phyloP scores from a whole-genome alignment of 805 yeast genomes.

The Hermanozyma aechmeae region DNA sequence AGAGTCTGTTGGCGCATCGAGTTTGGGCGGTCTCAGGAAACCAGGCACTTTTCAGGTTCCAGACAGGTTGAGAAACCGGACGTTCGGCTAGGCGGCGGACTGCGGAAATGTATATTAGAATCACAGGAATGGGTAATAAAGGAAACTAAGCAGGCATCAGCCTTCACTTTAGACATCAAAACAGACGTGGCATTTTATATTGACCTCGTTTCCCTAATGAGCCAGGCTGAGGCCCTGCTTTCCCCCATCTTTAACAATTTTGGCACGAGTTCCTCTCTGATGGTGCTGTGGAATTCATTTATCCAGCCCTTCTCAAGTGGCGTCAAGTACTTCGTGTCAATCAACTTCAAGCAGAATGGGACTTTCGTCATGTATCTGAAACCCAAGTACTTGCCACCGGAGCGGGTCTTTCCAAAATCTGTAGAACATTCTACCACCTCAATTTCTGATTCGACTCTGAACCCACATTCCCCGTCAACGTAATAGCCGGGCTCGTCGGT shows the following conservation, averaged over 20 bases:
- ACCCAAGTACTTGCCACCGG: slow-evolving; percentile 22
- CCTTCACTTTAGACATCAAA: too few species aligned
- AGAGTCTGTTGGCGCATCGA: background rate
- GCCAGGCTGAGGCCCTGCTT: background rate
- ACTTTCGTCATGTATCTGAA: slow-evolving; percentile 34
- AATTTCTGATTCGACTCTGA: slow-evolving; percentile 81
- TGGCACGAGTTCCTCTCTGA: slow-evolving; percentile 21
- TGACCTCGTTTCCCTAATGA: background rate
- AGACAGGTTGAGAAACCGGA: background rate
- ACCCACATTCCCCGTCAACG: slow-evolving; percentile 82
- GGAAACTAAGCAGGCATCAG: background rate
- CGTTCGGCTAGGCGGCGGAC: background rate
- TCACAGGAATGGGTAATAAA: background rate
- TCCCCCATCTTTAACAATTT: background rate
- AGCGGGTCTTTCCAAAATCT: slow-evolving; percentile 26
- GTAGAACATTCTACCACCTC: slow-evolving; percentile 38
- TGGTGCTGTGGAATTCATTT: slow-evolving; percentile 25
- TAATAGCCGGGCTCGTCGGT: slow-evolving; percentile 96
- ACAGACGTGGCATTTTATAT: background rate
- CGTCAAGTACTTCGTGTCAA: slow-evolving; percentile 21
- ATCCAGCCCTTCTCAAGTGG: slow-evolving; percentile 28
- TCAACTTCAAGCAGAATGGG: slow-evolving; percentile 28
- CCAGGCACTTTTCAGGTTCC: background rate
- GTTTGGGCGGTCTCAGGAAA: too few species aligned
- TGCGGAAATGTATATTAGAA: background rate